Evolutionary conservation across 176 grass and related monocot species (phyloP).

Genomic region (Bothriochloa decipiens): DNA sequence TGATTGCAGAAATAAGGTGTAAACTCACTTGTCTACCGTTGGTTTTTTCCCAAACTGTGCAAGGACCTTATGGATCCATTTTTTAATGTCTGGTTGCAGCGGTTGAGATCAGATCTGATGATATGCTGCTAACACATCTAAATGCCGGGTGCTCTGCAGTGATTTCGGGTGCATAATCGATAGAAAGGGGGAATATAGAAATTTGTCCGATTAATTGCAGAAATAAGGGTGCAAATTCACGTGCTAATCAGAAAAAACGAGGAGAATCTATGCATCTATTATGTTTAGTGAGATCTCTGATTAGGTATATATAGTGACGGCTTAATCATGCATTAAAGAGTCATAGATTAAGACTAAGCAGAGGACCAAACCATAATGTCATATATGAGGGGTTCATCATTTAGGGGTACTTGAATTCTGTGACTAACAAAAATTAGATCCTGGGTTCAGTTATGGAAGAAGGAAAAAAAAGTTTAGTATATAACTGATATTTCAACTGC

Average conservation of each 20-base stretch:
- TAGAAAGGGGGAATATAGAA: not conserved
- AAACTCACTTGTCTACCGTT: not conserved
- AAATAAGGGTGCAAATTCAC: not conserved
- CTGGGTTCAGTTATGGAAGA: not conserved
- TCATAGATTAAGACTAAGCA: not conserved
- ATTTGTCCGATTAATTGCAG: not conserved
- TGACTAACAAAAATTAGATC: not conserved
- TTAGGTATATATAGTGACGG: not conserved
- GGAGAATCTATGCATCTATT: conserved; percentile 3
- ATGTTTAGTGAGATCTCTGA: not conserved
- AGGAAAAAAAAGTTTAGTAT: not conserved
- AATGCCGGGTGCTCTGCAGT: not conserved
- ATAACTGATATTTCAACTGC: not conserved
- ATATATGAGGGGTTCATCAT: not conserved
- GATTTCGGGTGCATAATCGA: not conserved
- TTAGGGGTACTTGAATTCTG: not conserved
- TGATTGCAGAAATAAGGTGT: too few species aligned
- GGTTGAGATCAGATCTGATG: conserved; percentile 23
- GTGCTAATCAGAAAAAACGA: not conserved
- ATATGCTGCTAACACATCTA: not conserved
- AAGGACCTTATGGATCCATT: too few species aligned
- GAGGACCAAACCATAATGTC: not conserved
- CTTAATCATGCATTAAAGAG: not conserved
- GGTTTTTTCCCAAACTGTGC: too few species aligned
- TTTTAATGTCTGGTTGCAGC: not conserved